Evolutionary conservation across 805 yeast species (phyloP).

Genomic region (Cyberlindnera veronae): DNA sequence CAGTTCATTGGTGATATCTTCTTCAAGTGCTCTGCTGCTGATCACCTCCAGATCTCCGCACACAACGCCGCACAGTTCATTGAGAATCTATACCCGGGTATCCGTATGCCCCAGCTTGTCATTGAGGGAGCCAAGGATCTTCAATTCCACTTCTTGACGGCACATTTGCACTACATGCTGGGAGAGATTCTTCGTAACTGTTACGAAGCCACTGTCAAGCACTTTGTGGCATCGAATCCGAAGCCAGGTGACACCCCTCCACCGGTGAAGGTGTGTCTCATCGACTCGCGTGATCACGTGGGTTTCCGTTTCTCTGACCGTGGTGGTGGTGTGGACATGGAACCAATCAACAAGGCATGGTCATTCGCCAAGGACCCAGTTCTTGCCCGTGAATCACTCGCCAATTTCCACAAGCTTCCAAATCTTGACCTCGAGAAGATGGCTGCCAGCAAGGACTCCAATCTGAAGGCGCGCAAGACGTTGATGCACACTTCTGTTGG

Average conservation of each 20-base stretch:
- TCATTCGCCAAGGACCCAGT: slow-evolving; percentile 76
- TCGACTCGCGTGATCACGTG: slow-evolving; percentile 62
- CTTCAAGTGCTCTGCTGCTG: slow-evolving; percentile 69
- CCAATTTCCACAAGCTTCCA: slow-evolving; percentile 68
- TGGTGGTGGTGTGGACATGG: slow-evolving; percentile 80
- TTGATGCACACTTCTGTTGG: slow-evolving; percentile 39
- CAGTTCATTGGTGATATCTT: slow-evolving; percentile 73
- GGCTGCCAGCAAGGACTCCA: slow-evolving; percentile 11
- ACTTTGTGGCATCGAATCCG: slow-evolving; percentile 33
- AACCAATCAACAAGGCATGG: slow-evolving; percentile 67
- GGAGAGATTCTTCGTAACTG: slow-evolving; percentile 89
- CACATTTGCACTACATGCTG: slow-evolving; percentile 80
- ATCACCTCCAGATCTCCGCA: slow-evolving; percentile 57
- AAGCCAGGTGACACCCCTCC: slow-evolving; percentile 45
- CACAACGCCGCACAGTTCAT: slow-evolving; percentile 48
- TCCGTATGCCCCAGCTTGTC: slow-evolving; percentile 66
- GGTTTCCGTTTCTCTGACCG: slow-evolving; percentile 79
- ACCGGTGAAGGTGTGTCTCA: slow-evolving; percentile 74
- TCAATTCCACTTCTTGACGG: slow-evolving; percentile 76
- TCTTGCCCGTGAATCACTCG: slow-evolving; percentile 53
- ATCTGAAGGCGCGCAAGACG: slow-evolving; percentile 28
- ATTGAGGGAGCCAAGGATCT: slow-evolving; percentile 71
- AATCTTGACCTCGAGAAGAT: slow-evolving; percentile 43
- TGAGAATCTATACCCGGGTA: slow-evolving; percentile 46
- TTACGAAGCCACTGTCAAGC: slow-evolving; percentile 71